Evolutionary conservation across 2,329 filamentous ascomycete genomes (phyloP).

Genomic region (Endoconidiophora laricicola): DNA sequence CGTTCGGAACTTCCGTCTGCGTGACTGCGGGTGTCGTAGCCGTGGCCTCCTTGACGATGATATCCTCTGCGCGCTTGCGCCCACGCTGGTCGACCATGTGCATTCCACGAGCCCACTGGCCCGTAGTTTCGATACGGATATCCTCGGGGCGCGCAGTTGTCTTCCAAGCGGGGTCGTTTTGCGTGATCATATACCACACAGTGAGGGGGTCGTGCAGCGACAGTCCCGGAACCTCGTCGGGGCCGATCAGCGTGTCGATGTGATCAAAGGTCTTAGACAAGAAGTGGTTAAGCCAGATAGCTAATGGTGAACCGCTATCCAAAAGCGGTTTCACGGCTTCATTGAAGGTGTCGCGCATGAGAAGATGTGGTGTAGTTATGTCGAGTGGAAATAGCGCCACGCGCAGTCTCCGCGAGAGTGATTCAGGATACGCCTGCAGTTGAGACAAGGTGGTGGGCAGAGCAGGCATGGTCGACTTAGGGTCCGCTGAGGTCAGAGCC

Average conservation of each 20-base stretch:
- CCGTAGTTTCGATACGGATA: constrained; percentile 72
- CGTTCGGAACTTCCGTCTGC: constrained; percentile 43
- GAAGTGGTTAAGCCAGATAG: constrained; percentile 56
- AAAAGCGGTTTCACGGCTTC: constrained; percentile 37
- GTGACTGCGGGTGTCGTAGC: constrained; percentile 25
- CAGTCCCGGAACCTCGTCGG: constrained; percentile 40
- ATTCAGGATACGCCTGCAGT: constrained; percentile 45
- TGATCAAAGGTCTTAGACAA: constrained; percentile 54
- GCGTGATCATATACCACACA: constrained; percentile 60
- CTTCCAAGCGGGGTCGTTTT: constrained; percentile 41
- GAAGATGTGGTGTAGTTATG: constrained; percentile 54
- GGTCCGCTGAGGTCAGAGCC: constrained; percentile 57
- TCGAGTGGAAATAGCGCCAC: constrained; percentile 61
- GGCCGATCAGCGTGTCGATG: constrained; percentile 44
- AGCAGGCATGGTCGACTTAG: constrained; percentile 65
- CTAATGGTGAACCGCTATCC: constrained; percentile 51
- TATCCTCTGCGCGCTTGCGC: constrained; percentile 32
- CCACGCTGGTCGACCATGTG: constrained; percentile 65
- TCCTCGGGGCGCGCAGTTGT: constrained; percentile 49
- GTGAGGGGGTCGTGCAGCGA: constrained; percentile 65
- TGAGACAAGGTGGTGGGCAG: constrained; percentile 32
- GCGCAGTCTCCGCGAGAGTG: constrained; percentile 45
- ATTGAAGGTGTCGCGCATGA: constrained; percentile 44
- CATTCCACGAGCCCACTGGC: constrained; percentile 91
- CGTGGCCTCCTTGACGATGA: constrained; percentile 24